Percentiles rank a stretch among this genome's conserved stretches.
phyloP scores from a whole-genome alignment of 768 basidiomycete genomes.

The Leccinellum luteum region DNA sequence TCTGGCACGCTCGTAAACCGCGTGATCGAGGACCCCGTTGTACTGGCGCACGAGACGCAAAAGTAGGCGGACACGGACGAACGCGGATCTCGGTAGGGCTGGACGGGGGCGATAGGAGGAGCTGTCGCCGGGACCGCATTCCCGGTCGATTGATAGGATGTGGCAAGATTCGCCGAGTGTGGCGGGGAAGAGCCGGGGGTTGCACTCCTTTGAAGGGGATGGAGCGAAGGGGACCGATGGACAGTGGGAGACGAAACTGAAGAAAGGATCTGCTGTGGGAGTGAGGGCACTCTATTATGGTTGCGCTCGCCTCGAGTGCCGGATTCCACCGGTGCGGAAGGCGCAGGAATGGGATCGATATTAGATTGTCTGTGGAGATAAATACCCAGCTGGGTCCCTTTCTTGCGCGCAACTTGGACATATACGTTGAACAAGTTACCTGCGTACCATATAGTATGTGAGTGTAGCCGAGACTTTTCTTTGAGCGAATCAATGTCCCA shows the following conservation, averaged over 20 bases:
- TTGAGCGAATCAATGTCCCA: conserved; percentile 80
- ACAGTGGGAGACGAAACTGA: conserved; percentile 24
- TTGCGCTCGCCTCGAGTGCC: conserved; percentile 22
- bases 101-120: conserved; percentile 47
- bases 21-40: conserved; percentile 78
- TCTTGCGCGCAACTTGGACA: conserved; percentile 85
- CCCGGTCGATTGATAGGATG: conserved; percentile 23
- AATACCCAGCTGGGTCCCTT: conserved; percentile 76
- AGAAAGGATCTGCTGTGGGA: conserved; percentile 31
- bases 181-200: conserved; percentile 38
- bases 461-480: conserved; percentile 82
- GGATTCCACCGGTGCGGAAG: conserved; percentile 53
- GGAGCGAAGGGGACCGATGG: conserved; percentile 47
- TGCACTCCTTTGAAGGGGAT: conserved; percentile 41
- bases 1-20: conserved; percentile 86
- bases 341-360: conserved; percentile 72
- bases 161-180: conserved; percentile 13
- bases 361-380: conserved; percentile 86
- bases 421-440: conserved; percentile 89
- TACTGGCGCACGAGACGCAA: conserved; percentile 75
- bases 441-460: conserved; percentile 86
- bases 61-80: conserved; percentile 76
- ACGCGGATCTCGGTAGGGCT: conserved; percentile 77
- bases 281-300: conserved; percentile 30
- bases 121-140: conserved; percentile 40